Base-by-base conservation (phyloP, 805 yeast genomes). In the Saccharomyces paradoxus region DNA sequence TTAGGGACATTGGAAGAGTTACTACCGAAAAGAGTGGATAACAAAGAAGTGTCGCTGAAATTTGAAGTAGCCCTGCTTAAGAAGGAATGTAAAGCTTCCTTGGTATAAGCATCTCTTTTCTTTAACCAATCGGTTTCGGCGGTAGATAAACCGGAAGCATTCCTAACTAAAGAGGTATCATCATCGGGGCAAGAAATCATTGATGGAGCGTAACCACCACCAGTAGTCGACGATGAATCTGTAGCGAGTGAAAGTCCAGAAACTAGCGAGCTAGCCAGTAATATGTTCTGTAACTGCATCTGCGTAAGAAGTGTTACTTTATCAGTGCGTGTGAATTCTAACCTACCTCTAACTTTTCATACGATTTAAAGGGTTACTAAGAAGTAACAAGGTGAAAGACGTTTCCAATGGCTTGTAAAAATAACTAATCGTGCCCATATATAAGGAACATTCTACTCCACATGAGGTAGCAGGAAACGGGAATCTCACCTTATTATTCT, bases 351-450 rank as follows among this genome's bases (percentile, higher is more conserved):
- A 46, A n/a, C 12, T 1, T 29, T 28, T 9, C 4, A n/a, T 9
- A 21, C 3, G 12, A 6, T 14, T n/a, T 77, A 74, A 61, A 82
- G 12, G 83, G 75, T 60, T 82, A 74, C 27, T 74, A 76, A 53
- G 88, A 73, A 59, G 86, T 79, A 95, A 94, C 87, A 53, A 85
- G 74, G 0, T 74, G 74, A 12, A 68, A 64, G 24, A 53, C 58
- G 12, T 53, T 47, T 31, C 51, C 54, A 21, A 54, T 51, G 44
- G 4, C 17, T 9, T 17, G 4, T 37, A 21, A 37, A 21, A 17
- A 8, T 8, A 21, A 17, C 4, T 17, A 17, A 37, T 17, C 6
- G 9, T 37, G 44, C 24, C 12, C 24, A 37, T 37, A 17, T 37
- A 37, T 37, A 37, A 17, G 44, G 5, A 17, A 21, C 7, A 37